Evolutionary conservation across 202 grass and related monocot species (phyloP).

Genomic region (Musa balbisiana): DNA sequence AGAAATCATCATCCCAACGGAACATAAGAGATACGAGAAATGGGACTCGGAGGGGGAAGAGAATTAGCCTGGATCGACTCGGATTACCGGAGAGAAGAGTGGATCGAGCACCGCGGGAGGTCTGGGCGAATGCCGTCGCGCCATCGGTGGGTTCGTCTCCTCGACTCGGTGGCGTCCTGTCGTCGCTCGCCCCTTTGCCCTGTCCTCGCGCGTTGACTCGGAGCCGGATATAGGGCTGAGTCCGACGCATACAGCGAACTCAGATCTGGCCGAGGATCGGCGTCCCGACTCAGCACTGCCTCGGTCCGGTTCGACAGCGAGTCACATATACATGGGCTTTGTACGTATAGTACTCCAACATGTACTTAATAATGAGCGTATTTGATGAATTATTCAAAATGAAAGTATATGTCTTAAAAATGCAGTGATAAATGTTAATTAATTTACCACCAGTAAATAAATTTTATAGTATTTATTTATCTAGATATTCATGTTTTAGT

Average conservation of each 20-base stretch:
- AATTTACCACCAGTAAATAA: too few species aligned
- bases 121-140: not conserved
- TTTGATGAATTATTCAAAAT: too few species aligned
- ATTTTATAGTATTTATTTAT: too few species aligned
- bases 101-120: constrained; percentile 5
- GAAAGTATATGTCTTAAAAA: too few species aligned
- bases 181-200: not conserved
- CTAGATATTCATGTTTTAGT: too few species aligned
- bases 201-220: constrained; percentile 19
- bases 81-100: not conserved
- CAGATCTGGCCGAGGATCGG: not conserved
- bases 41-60: not conserved
- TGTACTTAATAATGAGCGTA: too few species aligned
- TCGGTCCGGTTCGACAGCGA: not conserved
- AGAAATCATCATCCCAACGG: not conserved
- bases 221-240: constrained; percentile 10
- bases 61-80: not conserved
- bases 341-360: too few species aligned
- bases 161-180: not conserved
- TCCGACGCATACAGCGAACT: not conserved
- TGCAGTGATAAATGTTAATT: too few species aligned
- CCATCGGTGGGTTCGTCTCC: not conserved
- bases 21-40: not conserved
- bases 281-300: not conserved
- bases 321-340: not conserved